Base-by-base conservation (phyloP, 371 early-diverging fungal species). In the Basidiobolus heterosporus region DNA sequence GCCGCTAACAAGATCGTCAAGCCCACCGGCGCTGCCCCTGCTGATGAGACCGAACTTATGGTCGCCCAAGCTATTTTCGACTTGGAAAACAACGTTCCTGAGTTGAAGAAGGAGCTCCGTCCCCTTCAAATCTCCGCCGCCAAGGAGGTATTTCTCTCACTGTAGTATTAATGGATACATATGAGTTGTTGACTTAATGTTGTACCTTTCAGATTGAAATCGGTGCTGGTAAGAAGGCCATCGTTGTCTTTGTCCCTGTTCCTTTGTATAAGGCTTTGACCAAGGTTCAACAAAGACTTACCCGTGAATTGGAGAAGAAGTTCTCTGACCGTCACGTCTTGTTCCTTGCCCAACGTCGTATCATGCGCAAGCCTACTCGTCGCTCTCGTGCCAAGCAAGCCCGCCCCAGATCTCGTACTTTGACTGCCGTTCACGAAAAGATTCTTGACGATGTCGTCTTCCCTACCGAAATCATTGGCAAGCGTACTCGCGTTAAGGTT, bases 241-340 rank as follows among this genome's bases (percentile, higher is more conserved):
- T 96, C 59, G 82, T 88, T 60, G 74, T 96, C 72, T 94, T 91
- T 64, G 92, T 96, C 44, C 95, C 97, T 53, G 91, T 94, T 48
- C 93, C 95, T 48, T 68, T 70, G 55, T 68, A 88, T 58, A 85
- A 87, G 80, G 79, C 78, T 48, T 89, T 86, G 83, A 83, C 87
- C 80, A 88, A 91, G 78, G 76, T 91, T 64, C 91, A 91, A 70
- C 18, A 44, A 40, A 62, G 70, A 51, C 79, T 96, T 47, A 89
- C 92, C 57, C 91, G 95, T 64, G 97, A 96, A 74, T 78, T 96
- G 54, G 97, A 96, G 78, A 96, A 96, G 91, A 96, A 96, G 87
- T 92, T 95, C 85, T 86, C 90, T 57, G 96, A 95, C 72, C 85
- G 92, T 57, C 94, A 95, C 70, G 85, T 95, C 52, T 77, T 96